Conservation (phyloP, 371 early-diverging fungal species). For the Saksenaea vasiformis region DNA sequence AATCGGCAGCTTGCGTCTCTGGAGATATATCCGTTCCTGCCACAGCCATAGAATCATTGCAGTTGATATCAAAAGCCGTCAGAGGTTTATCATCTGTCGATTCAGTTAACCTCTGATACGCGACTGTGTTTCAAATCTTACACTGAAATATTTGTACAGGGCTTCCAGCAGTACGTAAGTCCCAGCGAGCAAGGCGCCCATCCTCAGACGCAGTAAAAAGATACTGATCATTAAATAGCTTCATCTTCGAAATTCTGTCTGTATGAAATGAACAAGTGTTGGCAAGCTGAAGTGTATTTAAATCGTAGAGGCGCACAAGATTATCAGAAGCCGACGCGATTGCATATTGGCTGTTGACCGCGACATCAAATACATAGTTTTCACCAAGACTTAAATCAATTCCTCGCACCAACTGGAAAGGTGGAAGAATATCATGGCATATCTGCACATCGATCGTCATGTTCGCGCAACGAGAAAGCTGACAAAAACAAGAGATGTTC, state of each 20-base stretch:
- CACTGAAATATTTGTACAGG: slow-evolving; percentile 63
- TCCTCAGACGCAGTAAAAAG: slow-evolving; percentile 68
- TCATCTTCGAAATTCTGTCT: slow-evolving; percentile 62
- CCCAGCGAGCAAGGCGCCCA: slow-evolving; percentile 69
- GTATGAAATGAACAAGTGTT: slow-evolving; percentile 51
- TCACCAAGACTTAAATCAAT: slow-evolving; percentile 50
- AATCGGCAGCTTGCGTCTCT: slow-evolving; percentile 58
- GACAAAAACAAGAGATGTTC: too few species aligned
- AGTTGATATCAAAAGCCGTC: slow-evolving; percentile 72
- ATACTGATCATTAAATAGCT: slow-evolving; percentile 59
- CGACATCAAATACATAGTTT: slow-evolving; percentile 69
- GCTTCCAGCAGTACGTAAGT: slow-evolving; percentile 54
- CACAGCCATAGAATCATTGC: slow-evolving; percentile 64
- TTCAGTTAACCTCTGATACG: neutral
- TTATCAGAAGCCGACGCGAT: slow-evolving; percentile 71
- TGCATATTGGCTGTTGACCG: slow-evolving; percentile 53
- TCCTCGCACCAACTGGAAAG: slow-evolving; percentile 36
- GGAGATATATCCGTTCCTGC: slow-evolving; percentile 69
- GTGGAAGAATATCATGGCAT: slow-evolving; percentile 31
- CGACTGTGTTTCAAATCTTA: slow-evolving; percentile 29
- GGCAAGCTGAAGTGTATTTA: slow-evolving; percentile 49
- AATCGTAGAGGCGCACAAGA: slow-evolving; percentile 70
- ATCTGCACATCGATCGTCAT: slow-evolving; percentile 22
- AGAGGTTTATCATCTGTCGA: slow-evolving; percentile 51
- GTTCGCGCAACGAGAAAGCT: neutral